Evolutionary conservation across 2,329 filamentous ascomycete species (phyloP), one percentile per base, ranked within the genome.

Genomic region (Annulohypoxylon truncatum): DNA sequence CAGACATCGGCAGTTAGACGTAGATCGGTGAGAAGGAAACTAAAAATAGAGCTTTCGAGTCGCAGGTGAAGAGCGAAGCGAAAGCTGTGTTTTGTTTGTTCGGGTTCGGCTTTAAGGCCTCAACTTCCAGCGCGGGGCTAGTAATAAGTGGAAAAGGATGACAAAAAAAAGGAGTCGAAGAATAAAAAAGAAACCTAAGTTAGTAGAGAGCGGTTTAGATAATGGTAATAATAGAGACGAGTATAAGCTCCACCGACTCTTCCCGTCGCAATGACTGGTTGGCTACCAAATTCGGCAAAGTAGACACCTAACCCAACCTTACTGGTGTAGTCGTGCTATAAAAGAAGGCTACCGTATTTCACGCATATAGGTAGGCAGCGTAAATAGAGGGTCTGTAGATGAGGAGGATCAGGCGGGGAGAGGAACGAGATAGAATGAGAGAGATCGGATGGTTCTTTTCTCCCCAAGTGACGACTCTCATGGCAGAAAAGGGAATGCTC

Each of bases 401-500:
- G 58, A 67, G 57, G 61, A 61, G 44, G 53, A 73, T 57, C 33
- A 42, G 70, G 69, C 68, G 70, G 71, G 69, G 70, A 69, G 69
- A 71, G 67, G 66, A 68, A 64, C 64, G 59, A 61, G 63, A 55
- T 55, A 53, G 58, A 68, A 71, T 64, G 67, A 60, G 58, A 55
- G 40, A 61, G 57, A 65, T 64, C 50, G 55, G 38, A 50, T 29
- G 63, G 66, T 52, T 56, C 63, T 68, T 66, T 69, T 71, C 69
- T 62, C 58, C 56, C 67, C 59, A 70, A 67, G 65, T 70, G 73
- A 73, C 72, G 70, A 71, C 68, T 61, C 53, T 71, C 67, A 48
- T 70, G 58, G 65, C 72, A 68, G 72, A 73, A 74, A 72, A 72
- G 74, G 73, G 71, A 73, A 74, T 66, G 69, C 70, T 76, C 69